A percentile compares a stretch with the other conserved stretches of the same genome.
Evolutionary conservation across 1,284 basidiomycete genomes (phyloP).

Genomic region (Apiotrichum veenhuisii): DNA sequence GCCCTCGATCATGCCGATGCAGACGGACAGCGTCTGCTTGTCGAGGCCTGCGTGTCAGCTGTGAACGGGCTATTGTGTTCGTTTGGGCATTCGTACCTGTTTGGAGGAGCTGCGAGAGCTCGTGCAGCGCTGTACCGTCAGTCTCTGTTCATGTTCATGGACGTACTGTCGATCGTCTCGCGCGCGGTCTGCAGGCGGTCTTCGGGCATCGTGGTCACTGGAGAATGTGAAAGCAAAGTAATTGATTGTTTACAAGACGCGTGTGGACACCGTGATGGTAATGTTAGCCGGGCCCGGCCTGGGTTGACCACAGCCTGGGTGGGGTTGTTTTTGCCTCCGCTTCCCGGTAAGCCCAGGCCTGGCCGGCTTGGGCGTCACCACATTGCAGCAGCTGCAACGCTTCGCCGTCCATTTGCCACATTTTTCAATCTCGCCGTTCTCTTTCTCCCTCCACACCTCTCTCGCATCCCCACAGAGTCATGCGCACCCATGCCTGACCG

Average conservation of each 20-base stretch:
- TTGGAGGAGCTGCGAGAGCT: constrained; percentile 44
- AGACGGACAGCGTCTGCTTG: constrained; percentile 44
- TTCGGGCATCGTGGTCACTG: constrained; percentile 15
- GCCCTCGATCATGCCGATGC: constrained; percentile 47
- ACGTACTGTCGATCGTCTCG: constrained; percentile 47
- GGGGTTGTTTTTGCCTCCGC: too few species aligned
- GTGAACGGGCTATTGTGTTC: neutral
- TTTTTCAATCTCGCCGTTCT: neutral
- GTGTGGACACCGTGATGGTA: too few species aligned
- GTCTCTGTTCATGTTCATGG: neutral
- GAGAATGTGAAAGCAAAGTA: neutral
- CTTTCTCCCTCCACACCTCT: neutral
- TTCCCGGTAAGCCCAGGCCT: too few species aligned
- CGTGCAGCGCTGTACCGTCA: constrained; percentile 36
- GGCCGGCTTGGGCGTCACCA: too few species aligned
- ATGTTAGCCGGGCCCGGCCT: too few species aligned
- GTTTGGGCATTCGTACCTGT: constrained; percentile 30
- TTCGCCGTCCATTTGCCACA: neutral
- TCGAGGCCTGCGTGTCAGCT: constrained; percentile 35
- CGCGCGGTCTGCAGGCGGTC: constrained; percentile 41
- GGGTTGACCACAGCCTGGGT: too few species aligned
- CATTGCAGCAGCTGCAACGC: too few species aligned
- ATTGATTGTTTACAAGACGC: neutral
- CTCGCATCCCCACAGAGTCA: neutral
- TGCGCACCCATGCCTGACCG: constrained; percentile 9